Base-by-base conservation (phyloP, 2,329 filamentous ascomycete genomes). In the Fonsecaea multimorphosa region DNA sequence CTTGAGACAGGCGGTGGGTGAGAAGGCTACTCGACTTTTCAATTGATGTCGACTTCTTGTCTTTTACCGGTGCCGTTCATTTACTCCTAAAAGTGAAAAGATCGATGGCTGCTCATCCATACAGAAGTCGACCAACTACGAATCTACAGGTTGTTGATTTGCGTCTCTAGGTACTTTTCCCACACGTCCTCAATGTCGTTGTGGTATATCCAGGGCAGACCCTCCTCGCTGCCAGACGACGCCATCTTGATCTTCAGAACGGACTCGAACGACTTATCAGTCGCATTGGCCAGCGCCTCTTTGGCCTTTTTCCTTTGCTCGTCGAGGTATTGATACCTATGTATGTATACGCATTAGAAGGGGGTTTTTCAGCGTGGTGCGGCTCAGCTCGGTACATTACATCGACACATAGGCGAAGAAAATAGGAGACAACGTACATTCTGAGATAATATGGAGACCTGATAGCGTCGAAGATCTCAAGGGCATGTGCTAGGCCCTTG, bases 191-290 rank as follows among this genome's bases (percentile, higher is more conserved):
- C 72, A 32, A 81, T 81, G 65, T 81, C 72, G 63, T 80, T 79
- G n/a, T 73, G 70, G 67, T 81, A 80, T 19, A 81, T 79, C 76
- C 79, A 81, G 9, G 74, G 70, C 69, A 80, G 74, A 11, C 76
- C 60, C 5, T 65, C 74, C 16, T 71, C 71, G 0, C 74, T 75
- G 4, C 76, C 74, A 62, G 77, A 77, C 5, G 67, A 65, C 24
- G 73, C 72, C 16, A 78, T 67, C 51, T 74, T 76, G 4, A 72
- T 71, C 9, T 75, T 58, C 54, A 78, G 67, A 38, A 65, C 68
- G 5, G 70, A 69, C 60, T 78, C 73, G 40, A 76, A 76, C 36
- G 57, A 71, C 31, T 71, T 72, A 9, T 72, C 65, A 19, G 69
- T 68, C 40, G 69, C 70, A 1, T 52, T 70, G 29, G 60, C 67